These are phyloP conservation scores for Amylostereum chailletii DNA, from an alignment of 1,284 basidiomycete genomes.

Conservation along the genomic window DNA sequence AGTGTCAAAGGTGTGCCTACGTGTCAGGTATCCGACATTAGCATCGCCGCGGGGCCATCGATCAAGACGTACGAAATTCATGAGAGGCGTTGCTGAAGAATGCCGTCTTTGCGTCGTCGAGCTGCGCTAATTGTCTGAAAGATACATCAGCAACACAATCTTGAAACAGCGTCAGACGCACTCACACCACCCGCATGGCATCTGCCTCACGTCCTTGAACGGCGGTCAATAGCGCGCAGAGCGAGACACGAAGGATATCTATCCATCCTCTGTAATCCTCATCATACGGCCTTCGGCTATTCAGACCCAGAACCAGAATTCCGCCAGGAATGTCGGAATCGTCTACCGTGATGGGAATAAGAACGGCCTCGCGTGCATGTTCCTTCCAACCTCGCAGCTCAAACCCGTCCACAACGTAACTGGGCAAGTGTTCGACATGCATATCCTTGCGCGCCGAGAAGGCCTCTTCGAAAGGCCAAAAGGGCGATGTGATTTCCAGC, in stretches of 20 bases:
- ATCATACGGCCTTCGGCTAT: not conserved
- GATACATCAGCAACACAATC: no score
- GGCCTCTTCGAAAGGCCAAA: not conserved
- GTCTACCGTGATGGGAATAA: not conserved
- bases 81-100: slow-evolving; percentile 1
- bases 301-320: not conserved
- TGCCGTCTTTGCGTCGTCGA: not conserved
- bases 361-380: not conserved
- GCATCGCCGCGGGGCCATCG: no score
- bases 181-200: not conserved
- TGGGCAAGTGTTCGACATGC: not conserved
- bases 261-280: not conserved
- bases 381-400: not conserved
- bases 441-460: not conserved
- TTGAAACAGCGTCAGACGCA: no score
- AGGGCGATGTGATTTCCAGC: not conserved
- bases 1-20: not conserved
- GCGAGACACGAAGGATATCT: not conserved
- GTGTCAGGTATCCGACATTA: not conserved
- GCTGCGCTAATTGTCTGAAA: not conserved
- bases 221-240: not conserved
- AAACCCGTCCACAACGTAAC: not conserved
- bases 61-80: not conserved
- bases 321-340: not conserved
- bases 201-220: not conserved